Evolutionary conservation across 2,329 filamentous ascomycete genomes (phyloP), one percentile per base, ranked within the genome.

Genomic region (Orbilia oligospora): DNA sequence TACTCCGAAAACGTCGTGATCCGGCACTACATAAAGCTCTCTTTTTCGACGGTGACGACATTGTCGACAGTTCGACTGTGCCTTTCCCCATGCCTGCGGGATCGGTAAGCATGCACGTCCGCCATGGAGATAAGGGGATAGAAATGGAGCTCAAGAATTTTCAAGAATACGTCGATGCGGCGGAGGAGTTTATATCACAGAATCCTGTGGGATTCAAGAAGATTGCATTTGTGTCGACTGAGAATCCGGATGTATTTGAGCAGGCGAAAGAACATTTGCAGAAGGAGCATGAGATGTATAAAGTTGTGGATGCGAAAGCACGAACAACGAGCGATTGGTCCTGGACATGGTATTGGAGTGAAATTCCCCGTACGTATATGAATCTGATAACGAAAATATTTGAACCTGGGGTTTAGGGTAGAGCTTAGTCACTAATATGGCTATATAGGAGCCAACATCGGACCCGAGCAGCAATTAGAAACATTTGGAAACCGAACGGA

Each of bases 401-500:
- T n/a, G n/a, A n/a, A n/a, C n/a, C n/a, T n/a, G n/a, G n/a, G n/a
- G n/a, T n/a, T n/a, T n/a, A n/a, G n/a, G n/a, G n/a, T n/a, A n/a
- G n/a, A n/a, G n/a, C n/a, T n/a, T n/a, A n/a, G 22, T 38, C 64
- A 30, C 53, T 49, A 33, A 73, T 44, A 55, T 33, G 20, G 68
- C 51, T 56, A 38, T 55, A 55, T 41, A 81, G 76, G 80, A 49
- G 67, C 78, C 1, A 81, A 81, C 58, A 49, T 64, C 27, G 76
- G 81, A 22, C 80, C 78, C 6, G 80, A 81, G 58, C 72, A 67
- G n/a, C 81, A 81, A 18, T 64, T 81, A 12, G 58, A 78, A 20
- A 65, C 67, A n/a, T 81, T 82, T 56, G 81, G 81, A 46, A 81
- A 81, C 53, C 68, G 81, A 20, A 81, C 81, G 4, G 81, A 82